Base-by-base conservation (phyloP, 1,139 yeast species). In the Meyerozyma elateridarum region DNA sequence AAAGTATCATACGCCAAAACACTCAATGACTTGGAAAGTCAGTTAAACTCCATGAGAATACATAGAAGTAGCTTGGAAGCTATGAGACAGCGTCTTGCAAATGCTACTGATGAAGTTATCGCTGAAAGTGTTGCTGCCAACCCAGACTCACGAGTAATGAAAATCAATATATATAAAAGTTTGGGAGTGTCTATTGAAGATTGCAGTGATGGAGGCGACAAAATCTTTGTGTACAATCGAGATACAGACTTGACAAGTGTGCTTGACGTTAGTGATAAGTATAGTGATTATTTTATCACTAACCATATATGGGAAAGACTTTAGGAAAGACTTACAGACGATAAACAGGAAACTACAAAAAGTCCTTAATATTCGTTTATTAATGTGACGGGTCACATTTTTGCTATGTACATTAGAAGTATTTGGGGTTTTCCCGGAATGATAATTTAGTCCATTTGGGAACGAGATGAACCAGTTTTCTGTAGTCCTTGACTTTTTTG, bases 381-480 rank as follows among this genome's bases (percentile, higher is more conserved):
- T 8, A 9, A 7, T n/a, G 15, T 22, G 6, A 16, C 25, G 12
- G 25, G 6, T 6, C 12, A 6, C 6, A 13, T 5, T 18, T 9
- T 14, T 17, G 22, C 22, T 34, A 30, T 34, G 29, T 31, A 35
- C 33, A 17, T 53, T 69, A 88, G 59, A 80, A 85, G 55, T 84
- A 74, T 42, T 75, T 71, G 29, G 96, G 96, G 51, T 85, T 83
- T 36, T 73, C 76, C 64, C 96, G 78, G 56, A 82, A 73, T 11
- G 95, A 78, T 41, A 76, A 57, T 61, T 83, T 85, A 36, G 97
- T 89, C 94, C 95, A 87, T 51, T 85, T 84, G 14, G 95, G 95
- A 20, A 81, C 83, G 56, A 64, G 76, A 54, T 91, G 97, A 17
- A 85, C 78, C 43, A 93, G 79, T 63, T 88, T 91, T 64, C 98